Base-by-base conservation (phyloP, 345 rosid species). In the Viola odorata region DNA sequence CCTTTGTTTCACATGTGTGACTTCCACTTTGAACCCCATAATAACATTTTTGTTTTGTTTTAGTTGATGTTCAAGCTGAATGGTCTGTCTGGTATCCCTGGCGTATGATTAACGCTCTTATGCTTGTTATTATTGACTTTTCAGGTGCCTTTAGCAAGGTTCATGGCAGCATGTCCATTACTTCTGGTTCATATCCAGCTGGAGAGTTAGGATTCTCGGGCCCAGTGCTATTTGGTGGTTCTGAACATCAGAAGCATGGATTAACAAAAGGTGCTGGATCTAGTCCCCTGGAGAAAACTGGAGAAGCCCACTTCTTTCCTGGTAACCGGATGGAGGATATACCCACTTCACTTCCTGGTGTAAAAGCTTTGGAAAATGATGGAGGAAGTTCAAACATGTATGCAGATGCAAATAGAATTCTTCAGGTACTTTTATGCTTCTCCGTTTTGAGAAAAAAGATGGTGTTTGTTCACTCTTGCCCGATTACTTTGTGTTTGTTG, bases 71-170 rank as follows among this genome's bases (percentile, higher is more conserved):
- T 4, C 12, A 3, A 4, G 8, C 50, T 45, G 37, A 12, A n/a
- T 55, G 57, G 11, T 55, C 9, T 53, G 3, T 63, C 42, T 42
- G 17, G 13, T 72, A 11, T 63, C 13, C 40, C 42, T 15, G 1
- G 3, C 57, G 36, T 4, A 58, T 49, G 39, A 63, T 67, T 37
- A 55, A 11, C 41, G 50, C 59, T 58, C 41, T 62, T 57, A 50
- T 17, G 14, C 48, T 47, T 57, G 61, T 57, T 60, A 17, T 63
- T 62, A 9, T 13, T 62, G 41, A 58, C 37, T 52, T 66, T 70
- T 68, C 67, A 82, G 89, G 81, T 77, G 68, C 77, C 77, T 77
- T 67, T 64, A 79, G 82, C 69, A 80, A 79, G 74, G 69, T 68
- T 73, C 84, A 78, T 73, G 92, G 75, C 42, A 81, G 81, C 23